Evolutionary conservation across 2,329 filamentous ascomycete genomes (phyloP), one percentile per base, ranked within the genome.

Genomic region (Tolypocladium album): DNA sequence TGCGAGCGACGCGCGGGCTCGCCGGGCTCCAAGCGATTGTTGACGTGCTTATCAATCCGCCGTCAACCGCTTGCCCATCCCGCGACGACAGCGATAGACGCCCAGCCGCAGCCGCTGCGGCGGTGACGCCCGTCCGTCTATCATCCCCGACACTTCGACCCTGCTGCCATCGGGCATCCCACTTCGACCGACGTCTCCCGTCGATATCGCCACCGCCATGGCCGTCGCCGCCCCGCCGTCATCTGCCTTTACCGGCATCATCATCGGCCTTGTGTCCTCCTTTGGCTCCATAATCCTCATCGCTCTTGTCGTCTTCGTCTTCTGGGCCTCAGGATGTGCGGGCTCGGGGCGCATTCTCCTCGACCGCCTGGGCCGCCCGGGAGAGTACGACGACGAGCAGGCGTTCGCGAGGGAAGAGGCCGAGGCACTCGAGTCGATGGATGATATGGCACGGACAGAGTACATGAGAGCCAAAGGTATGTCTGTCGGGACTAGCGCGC

Each of bases 381-480:
- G 94, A 68, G 94, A 97, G 76, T 99, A 92, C 74, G 94, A 99
- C 72, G 94, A 99, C 76, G 94, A 97, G 74, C 93, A 97, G 76
- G 90, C 91, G 13, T 97, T 96, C 77, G 82, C 87, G 64, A 87
- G 90, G 70, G 94, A 97, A 74, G 94, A 99, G 83, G 92, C 90
- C 42, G 92, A 97, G 74, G 94, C 94, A 61, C 77, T 99, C 72
- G 93, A 96, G 78, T 83, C 84, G 61, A 99, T 99, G 94, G 92
- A 97, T 71, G 94, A 97, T 67, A 81, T 97, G 75, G 85, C 92
- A 70, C 81, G 90, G 72, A 87, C 88, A 45, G 94, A 99, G 71
- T 99, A 99, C 74, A 74, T 96, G 64, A 85, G 94, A 76, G 93
- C 94, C 59, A 97, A 97, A 83, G 92, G 94, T 97, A 82, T 57